Base-by-base conservation (phyloP, 2,329 filamentous ascomycete species). In the Diaporthe vexans region DNA sequence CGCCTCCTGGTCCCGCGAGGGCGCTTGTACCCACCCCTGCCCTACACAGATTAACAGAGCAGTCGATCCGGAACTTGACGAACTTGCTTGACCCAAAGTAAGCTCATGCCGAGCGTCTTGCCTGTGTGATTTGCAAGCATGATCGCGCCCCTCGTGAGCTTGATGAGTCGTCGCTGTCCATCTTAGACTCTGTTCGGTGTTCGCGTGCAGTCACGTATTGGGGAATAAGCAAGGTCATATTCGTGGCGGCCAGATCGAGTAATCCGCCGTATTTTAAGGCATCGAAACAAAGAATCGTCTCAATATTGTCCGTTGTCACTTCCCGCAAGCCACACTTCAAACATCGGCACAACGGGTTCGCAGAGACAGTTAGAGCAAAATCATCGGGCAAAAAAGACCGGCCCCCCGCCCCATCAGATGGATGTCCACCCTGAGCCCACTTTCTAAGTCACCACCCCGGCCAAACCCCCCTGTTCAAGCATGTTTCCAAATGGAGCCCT, bases 271-370 rank as follows among this genome's bases (percentile, higher is more conserved):
- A 52, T 67, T 26, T 67, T 37, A 67, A 26, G 46, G 26, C 15
- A 26, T 52, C 46, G 46, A 67, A 67, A 67, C 63, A 67, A 67
- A 67, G 13, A 67, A n/a, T 67, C 63, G 63, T 67, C 63, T 67
- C 63, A 67, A 67, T 67, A 13, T 52, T 37, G 63, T 67, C 63
- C 63, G 46, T 67, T 67, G 46, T 67, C 63, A 52, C 63, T 67
- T 67, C 63, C 63, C 63, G 63, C 63, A 67, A 67, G 63, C 63
- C 63, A 67, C 63, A 51, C 46, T 67, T 67, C 63, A 67, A 46
- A 67, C 63, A 67, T 67, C 63, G 63, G 63, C 63, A 67, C 63
- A 52, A 67, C 63, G 63, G 63, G 63, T 67, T 26, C 63, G 46
- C 29, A 67, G 46, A 52, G 29, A 52, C 33, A 46, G 21, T 24